phyloP scores from a whole-genome alignment of 2,329 filamentous ascomycete species.

The Ascosphaera aggregata region DNA sequence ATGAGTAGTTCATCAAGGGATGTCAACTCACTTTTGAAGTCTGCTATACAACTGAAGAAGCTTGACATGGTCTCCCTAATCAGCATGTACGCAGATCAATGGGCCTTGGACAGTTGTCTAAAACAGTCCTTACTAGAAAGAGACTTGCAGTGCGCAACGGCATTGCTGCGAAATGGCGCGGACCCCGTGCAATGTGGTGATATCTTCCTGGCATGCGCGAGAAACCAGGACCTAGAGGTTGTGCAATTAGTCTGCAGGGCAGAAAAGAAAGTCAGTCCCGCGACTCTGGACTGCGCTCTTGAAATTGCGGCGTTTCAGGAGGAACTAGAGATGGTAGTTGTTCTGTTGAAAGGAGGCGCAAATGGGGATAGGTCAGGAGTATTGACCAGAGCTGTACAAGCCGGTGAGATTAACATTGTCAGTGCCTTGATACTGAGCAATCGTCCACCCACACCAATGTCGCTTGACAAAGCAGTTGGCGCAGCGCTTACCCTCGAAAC shows the following conservation, averaged over 20 bases:
- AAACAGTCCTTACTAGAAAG: slow-evolving; percentile 2
- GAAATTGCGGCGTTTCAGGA: slow-evolving; percentile 3
- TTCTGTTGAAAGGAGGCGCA: slow-evolving; percentile 6
- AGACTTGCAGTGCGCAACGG: slow-evolving; percentile 5
- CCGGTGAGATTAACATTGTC: slow-evolving; percentile 28
- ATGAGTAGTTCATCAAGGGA: slow-evolving; percentile 1
- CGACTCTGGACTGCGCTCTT: slow-evolving; percentile 5
- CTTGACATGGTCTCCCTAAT: slow-evolving; percentile 5
- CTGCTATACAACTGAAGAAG: slow-evolving; percentile 4
- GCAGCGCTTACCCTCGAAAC: slow-evolving; percentile 24
- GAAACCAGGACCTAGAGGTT: slow-evolving; percentile 2
- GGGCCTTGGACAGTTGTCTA: slow-evolving; percentile 4
- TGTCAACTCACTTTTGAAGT: slow-evolving; percentile 3
- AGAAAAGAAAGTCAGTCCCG: slow-evolving; percentile 3
- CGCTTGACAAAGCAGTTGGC: slow-evolving; percentile 28
- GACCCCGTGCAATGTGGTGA: slow-evolving; percentile 6
- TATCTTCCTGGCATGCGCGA: slow-evolving; percentile 4
- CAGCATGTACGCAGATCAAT: slow-evolving; percentile 3
- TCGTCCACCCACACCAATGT: slow-evolving; percentile 25
- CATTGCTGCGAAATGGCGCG: slow-evolving; percentile 5
- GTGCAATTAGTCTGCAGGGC: slow-evolving; percentile 4
- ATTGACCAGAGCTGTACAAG: slow-evolving; percentile 5
- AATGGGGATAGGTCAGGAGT: slow-evolving; percentile 4
- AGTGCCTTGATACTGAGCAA: slow-evolving; percentile 31
- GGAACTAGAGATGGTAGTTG: slow-evolving; percentile 3